These are phyloP conservation scores for Apiotrichum montevideense DNA, from an alignment of 1,284 basidiomycete genomes.

Conservation along the genomic window DNA sequence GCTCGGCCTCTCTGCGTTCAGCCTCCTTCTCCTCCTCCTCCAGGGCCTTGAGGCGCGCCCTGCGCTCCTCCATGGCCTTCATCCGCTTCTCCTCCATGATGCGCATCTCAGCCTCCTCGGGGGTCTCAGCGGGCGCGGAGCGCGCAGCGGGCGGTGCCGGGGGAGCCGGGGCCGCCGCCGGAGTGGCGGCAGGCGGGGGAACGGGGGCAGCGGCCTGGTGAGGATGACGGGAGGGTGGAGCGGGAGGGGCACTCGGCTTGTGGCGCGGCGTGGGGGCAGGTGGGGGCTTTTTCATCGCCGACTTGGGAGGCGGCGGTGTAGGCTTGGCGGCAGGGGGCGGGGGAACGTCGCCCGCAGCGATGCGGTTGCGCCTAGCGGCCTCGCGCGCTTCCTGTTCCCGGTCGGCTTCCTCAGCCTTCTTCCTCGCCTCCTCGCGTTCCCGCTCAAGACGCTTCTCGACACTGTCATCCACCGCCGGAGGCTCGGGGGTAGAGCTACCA, in stretches of 20 bases:
- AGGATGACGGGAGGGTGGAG: constrained; percentile 31
- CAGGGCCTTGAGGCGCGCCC: constrained; percentile 59
- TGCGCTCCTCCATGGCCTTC: constrained; percentile 62
- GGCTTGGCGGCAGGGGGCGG: constrained; percentile 30
- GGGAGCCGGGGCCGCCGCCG: constrained; percentile 38
- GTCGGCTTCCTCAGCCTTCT: constrained; percentile 66
- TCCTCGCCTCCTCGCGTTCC: constrained; percentile 80
- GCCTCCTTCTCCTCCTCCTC: constrained; percentile 69
- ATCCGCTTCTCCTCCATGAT: constrained; percentile 60
- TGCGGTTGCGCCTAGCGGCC: constrained; percentile 58
- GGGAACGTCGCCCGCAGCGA: constrained; percentile 51
- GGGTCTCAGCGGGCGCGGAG: constrained; percentile 48
- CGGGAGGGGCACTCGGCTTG: constrained; percentile 22
- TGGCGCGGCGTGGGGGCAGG: constrained; percentile 10
- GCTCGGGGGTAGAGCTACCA: constrained; percentile 52
- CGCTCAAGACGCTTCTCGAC: constrained; percentile 74
- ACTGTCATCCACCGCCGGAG: constrained; percentile 57
- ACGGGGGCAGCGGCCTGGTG: too few relatives aligned
- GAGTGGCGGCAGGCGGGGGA: constrained; percentile 17
- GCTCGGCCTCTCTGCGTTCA: constrained; percentile 57
- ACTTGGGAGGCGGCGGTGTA: constrained; percentile 26
- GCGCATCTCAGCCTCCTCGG: constrained; percentile 60
- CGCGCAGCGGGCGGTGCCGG: constrained; percentile 17
- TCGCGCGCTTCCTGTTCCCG: constrained; percentile 71
- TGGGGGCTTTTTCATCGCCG: constrained; percentile 33